A percentile compares a stretch with the other conserved stretches of the same genome.
Conservation (phyloP, 2,329 filamentous ascomycete species). For the Ceratocystis variospora region DNA sequence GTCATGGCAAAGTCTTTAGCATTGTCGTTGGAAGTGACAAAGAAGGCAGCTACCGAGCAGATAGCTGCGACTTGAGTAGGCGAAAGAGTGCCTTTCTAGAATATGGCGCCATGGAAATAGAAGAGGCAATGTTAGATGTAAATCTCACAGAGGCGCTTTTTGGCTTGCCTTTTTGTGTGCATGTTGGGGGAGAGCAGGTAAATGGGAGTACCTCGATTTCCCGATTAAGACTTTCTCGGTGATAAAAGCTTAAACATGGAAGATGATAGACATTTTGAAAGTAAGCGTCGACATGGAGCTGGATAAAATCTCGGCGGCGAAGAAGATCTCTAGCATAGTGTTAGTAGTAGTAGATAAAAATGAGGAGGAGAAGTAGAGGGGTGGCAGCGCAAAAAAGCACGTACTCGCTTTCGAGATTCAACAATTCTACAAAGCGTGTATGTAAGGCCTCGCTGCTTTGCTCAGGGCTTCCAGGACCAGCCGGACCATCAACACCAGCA, state of each 20-base stretch:
- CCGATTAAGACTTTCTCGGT: conserved; percentile 26
- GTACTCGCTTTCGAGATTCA: conserved; percentile 18
- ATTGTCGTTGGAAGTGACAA: conserved; percentile 26
- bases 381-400: not conserved
- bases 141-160: not conserved
- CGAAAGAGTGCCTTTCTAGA: conserved; percentile 26
- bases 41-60: conserved; percentile 28
- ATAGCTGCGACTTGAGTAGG: conserved; percentile 29
- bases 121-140: not conserved
- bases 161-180: not conserved
- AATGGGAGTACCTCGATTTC: conserved; percentile 26
- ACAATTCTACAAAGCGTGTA: conserved; percentile 14
- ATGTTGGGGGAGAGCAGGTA: not conserved
- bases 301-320: conserved; percentile 27
- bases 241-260: conserved; percentile 30
- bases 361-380: not conserved
- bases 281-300: conserved; percentile 29
- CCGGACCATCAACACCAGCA: conserved; percentile 14
- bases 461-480: conserved; percentile 14
- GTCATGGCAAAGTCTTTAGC: conserved; percentile 28
- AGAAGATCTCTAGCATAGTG: conserved; percentile 25
- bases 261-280: conserved; percentile 29
- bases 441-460: conserved; percentile 13
- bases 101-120: not conserved
- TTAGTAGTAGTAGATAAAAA: not conserved